Percentiles rank a stretch among this genome's conserved stretches.
These are phyloP conservation scores for Colletotrichum gigasporum DNA, from an alignment of 2,329 filamentous ascomycete species.

Conservation along the genomic window DNA sequence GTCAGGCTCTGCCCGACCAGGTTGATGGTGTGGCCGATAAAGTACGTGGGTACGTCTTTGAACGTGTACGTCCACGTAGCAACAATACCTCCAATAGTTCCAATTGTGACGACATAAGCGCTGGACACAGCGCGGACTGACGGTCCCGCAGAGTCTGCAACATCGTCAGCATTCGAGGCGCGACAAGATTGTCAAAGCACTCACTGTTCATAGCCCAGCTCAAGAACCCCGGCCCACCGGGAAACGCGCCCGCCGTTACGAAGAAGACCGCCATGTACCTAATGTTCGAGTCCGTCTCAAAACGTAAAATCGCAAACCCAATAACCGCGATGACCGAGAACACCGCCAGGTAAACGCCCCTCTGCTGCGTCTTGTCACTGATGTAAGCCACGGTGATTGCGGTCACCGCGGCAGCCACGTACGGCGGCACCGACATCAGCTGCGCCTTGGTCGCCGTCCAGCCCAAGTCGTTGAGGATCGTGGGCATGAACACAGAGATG, in stretches of 20 bases:
- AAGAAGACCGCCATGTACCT: conserved; percentile 64
- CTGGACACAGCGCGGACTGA: conserved; percentile 64
- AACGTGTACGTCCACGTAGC: conserved; percentile 66
- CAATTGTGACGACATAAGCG: conserved; percentile 63
- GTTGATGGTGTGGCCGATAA: conserved; percentile 65
- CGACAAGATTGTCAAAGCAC: conserved; percentile 27
- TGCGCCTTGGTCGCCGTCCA: conserved; percentile 51
- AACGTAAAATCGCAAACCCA: conserved; percentile 63
- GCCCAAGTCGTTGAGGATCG: conserved; percentile 53
- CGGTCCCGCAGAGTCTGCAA: conserved; percentile 59
- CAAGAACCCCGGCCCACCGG: conserved; percentile 66
- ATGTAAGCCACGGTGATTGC: conserved; percentile 49
- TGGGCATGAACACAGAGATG: conserved; percentile 59
- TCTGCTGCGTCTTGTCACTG: conserved; percentile 48
- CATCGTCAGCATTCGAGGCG: not conserved
- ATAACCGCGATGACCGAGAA: conserved; percentile 54
- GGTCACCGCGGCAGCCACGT: conserved; percentile 50
- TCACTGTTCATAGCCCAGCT: conserved; percentile 67
- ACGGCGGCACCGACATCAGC: conserved; percentile 55
- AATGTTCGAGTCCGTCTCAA: conserved; percentile 50
- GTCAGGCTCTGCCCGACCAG: conserved; percentile 57
- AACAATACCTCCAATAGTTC: conserved; percentile 65
- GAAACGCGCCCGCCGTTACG: conserved; percentile 64
- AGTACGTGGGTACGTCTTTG: conserved; percentile 55
- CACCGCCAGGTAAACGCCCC: conserved; percentile 50